These are phyloP conservation scores for Gyrodon lividus DNA, from an alignment of 768 basidiomycete genomes.

Conservation along the genomic window DNA sequence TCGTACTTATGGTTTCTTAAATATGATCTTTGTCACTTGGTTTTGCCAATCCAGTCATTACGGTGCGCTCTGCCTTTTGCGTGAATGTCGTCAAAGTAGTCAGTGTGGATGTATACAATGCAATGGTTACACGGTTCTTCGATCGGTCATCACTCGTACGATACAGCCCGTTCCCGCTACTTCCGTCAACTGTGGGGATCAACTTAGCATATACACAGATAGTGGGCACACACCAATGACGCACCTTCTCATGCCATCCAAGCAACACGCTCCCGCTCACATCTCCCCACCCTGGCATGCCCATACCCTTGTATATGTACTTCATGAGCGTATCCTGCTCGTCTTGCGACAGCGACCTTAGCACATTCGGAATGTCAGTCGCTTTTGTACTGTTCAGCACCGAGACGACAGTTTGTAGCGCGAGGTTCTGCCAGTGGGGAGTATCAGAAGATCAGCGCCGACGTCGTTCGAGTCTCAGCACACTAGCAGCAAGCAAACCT, in stretches of 20 bases:
- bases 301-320: conserved; percentile 98
- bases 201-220: conserved; percentile 2
- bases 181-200: conserved; percentile 71
- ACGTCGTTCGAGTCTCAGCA: not conserved
- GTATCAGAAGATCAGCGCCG: not conserved
- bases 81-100: too few relatives aligned
- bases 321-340: conserved; percentile 94
- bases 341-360: conserved; percentile 71
- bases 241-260: conserved; percentile 96
- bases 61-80: too few relatives aligned
- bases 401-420: conserved; percentile 76
- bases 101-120: too few relatives aligned
- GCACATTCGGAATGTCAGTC: conserved; percentile 74
- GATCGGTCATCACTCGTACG: conserved; percentile 80
- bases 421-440: conserved; percentile 64
- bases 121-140: conserved; percentile 46
- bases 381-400: conserved; percentile 94
- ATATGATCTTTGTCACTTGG: too few relatives aligned
- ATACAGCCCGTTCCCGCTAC: conserved; percentile 94
- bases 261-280: conserved; percentile 61
- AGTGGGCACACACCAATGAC: conserved; percentile 17
- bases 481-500: conserved; percentile 50
- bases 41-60: too few relatives aligned
- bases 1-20: too few relatives aligned
- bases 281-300: conserved; percentile 56